A percentile compares a stretch with the other conserved stretches of the same genome.
phyloP scores from a whole-genome alignment of 164 flowering plant species.

The Vitis labrusca region DNA sequence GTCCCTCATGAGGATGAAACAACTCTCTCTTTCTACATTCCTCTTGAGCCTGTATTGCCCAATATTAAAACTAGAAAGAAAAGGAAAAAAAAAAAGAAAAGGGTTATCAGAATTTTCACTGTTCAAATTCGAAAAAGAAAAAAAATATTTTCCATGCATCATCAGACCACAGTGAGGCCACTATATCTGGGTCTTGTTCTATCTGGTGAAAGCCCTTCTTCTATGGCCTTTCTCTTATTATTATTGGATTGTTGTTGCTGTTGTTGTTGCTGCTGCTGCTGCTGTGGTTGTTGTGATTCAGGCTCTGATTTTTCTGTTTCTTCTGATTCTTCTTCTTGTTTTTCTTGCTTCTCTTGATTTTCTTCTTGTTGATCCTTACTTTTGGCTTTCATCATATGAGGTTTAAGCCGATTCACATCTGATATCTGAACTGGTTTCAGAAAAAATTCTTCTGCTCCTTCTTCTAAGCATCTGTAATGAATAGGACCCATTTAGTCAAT shows the following conservation, averaged over 20 bases:
- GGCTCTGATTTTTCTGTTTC: constrained; percentile 11
- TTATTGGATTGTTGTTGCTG: constrained; percentile 19
- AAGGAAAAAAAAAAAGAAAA: constrained; percentile 6
- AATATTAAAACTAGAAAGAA: background rate
- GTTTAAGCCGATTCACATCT: constrained; percentile 65
- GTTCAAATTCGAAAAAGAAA: constrained; percentile 1
- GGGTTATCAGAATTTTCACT: constrained; percentile 1
- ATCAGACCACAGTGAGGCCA: constrained; percentile 40
- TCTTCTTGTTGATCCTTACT: constrained; percentile 21
- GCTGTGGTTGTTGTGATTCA: constrained; percentile 13
- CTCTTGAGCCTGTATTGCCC: constrained; percentile 3
- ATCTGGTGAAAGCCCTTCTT: constrained; percentile 50
- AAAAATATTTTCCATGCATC: constrained; percentile 9
- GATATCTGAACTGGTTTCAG: constrained; percentile 69
- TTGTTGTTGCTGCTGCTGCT: constrained; percentile 16
- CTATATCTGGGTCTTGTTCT: constrained; percentile 63
- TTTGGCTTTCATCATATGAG: constrained; percentile 63
- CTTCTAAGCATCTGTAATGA: constrained; percentile 78
- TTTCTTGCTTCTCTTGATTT: constrained; percentile 2
- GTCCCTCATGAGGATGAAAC: background rate
- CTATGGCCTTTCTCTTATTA: constrained; percentile 58
- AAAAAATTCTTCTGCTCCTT: constrained; percentile 89
- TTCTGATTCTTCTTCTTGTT: background rate
- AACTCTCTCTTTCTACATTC: constrained; percentile 6
- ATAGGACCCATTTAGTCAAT: constrained; percentile 4